Evolutionary conservation across 257 asterid species (phyloP).

Genomic region (Osmanthus fragrans): DNA sequence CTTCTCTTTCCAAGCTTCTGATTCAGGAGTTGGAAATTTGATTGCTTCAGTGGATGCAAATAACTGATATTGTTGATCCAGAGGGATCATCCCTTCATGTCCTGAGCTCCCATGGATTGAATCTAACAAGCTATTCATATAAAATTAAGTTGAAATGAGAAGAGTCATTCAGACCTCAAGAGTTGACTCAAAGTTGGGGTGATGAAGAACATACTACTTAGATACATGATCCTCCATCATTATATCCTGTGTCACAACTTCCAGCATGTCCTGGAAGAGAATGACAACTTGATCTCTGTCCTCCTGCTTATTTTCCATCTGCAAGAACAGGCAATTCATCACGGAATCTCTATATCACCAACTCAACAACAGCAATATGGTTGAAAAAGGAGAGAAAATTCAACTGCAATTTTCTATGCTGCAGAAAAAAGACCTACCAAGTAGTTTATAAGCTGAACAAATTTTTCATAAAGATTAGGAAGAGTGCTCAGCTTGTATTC

Average conservation of each 20-base stretch:
- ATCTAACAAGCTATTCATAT: slow-evolving; percentile 68
- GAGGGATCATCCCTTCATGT: slow-evolving; percentile 82
- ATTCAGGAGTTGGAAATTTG: slow-evolving; percentile 78
- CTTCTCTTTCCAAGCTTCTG: slow-evolving; percentile 99
- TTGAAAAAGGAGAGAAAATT: slow-evolving; percentile 4
- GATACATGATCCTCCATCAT: slow-evolving; percentile 93
- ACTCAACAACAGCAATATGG: slow-evolving; percentile 10
- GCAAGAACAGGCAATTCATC: slow-evolving; percentile 34
- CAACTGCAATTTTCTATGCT: slow-evolving; percentile 3
- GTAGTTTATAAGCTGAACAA: slow-evolving; percentile 87
- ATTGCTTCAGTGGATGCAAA: slow-evolving; percentile 99
- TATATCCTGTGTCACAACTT: slow-evolving; percentile 93
- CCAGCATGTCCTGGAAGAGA: slow-evolving; percentile 99
- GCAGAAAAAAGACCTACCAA: slow-evolving; percentile 58
- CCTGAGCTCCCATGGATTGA: slow-evolving; percentile 84
- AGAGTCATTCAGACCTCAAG: slow-evolving; percentile 16
- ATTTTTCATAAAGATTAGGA: slow-evolving; percentile 83
- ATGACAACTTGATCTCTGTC: slow-evolving; percentile 97
- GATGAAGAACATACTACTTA: slow-evolving; percentile 48
- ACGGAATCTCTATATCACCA: slow-evolving; percentile 18
- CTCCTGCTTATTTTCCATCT: slow-evolving; percentile 86
- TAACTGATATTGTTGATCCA: slow-evolving; percentile 91
- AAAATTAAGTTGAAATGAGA: slow-evolving; percentile 27
- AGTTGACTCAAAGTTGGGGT: slow-evolving; percentile 11
- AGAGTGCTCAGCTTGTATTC: slow-evolving; percentile 81